These are phyloP conservation scores for Huiozyma sinensis DNA, from an alignment of 805 yeast species.

Conservation along the genomic window DNA sequence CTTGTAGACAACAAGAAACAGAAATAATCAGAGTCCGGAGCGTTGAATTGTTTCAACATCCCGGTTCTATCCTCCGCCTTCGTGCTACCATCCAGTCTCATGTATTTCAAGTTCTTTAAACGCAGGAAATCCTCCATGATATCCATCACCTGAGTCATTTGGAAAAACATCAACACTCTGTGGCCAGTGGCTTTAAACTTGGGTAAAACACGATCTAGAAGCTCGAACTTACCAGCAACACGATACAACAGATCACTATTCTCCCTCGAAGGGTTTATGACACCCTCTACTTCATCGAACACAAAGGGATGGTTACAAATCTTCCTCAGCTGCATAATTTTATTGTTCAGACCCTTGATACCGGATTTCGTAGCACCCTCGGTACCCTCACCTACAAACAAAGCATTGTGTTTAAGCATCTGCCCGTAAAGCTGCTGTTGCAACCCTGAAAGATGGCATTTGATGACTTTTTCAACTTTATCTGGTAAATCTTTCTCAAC, in stretches of 20 bases:
- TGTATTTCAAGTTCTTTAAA: slow-evolving; percentile 52
- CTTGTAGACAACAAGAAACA: slow-evolving; percentile 72
- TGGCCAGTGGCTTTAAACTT: slow-evolving; percentile 68
- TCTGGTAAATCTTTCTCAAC: slow-evolving; percentile 81
- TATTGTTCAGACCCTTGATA: slow-evolving; percentile 67
- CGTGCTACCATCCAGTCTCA: slow-evolving; percentile 74
- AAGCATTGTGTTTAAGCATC: slow-evolving; percentile 60
- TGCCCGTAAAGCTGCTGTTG: slow-evolving; percentile 65
- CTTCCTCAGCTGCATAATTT: slow-evolving; percentile 76
- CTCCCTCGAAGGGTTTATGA: slow-evolving; percentile 49
- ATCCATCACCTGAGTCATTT: slow-evolving; percentile 86
- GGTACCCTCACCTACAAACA: slow-evolving; percentile 52
- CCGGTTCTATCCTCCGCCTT: slow-evolving; percentile 76
- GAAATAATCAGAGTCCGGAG: slow-evolving; percentile 66
- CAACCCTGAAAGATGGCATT: slow-evolving; percentile 65
- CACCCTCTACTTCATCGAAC: slow-evolving; percentile 69
- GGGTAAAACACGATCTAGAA: slow-evolving; percentile 64
- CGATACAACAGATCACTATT: slow-evolving; percentile 66
- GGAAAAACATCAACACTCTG: slow-evolving; percentile 72
- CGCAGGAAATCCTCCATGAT: slow-evolving; percentile 79
- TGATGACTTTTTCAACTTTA: slow-evolving; percentile 72
- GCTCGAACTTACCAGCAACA: slow-evolving; percentile 70
- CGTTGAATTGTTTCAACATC: slow-evolving; percentile 64
- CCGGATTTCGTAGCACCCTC: slow-evolving; percentile 54
- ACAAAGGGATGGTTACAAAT: slow-evolving; percentile 85